A percentile compares a stretch with the other conserved stretches of the same genome.
Conservation (phyloP, 1,284 basidiomycete genomes). For the Ganoderma lingzhi region DNA sequence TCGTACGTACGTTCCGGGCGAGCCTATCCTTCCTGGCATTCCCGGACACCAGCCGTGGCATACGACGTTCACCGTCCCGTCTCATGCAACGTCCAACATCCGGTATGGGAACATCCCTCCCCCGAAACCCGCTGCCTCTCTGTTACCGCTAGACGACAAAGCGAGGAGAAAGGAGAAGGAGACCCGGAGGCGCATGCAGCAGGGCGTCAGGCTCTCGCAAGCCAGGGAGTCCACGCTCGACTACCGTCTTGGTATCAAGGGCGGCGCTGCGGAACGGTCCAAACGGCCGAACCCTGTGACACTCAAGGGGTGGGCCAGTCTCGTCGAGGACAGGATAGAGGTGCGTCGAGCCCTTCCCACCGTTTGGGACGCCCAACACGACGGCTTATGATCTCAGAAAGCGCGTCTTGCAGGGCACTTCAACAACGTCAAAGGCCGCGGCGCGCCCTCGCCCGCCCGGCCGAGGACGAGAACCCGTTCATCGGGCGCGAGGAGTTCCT, state of each 20-base stretch:
- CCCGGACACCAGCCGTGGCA: constrained; percentile 75
- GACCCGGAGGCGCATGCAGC: constrained; percentile 57
- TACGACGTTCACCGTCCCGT: constrained; percentile 69
- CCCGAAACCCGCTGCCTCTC: constrained; percentile 37
- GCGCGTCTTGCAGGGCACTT: constrained; percentile 78
- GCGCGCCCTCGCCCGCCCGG: constrained; percentile 71
- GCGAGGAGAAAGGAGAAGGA: constrained; percentile 60
- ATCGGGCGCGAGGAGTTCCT: constrained; percentile 82
- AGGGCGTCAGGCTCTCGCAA: constrained; percentile 64
- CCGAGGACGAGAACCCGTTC: constrained; percentile 84
- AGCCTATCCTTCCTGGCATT: constrained; percentile 59
- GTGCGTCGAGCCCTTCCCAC: constrained; percentile 45
- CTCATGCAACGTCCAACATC: constrained; percentile 60
- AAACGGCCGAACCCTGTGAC: constrained; percentile 61
- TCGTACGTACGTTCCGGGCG: constrained; percentile 29
- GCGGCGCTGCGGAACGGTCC: constrained; percentile 43
- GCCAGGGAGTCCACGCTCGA: constrained; percentile 82
- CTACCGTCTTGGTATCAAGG: constrained; percentile 68
- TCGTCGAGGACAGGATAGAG: constrained; percentile 86
- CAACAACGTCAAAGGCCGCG: constrained; percentile 76
- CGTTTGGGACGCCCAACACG: neutral
- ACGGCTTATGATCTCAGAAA: constrained; percentile 49
- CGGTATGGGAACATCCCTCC: constrained; percentile 52
- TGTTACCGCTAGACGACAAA: constrained; percentile 56
- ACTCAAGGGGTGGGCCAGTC: constrained; percentile 76